Evolutionary conservation across 768 basidiomycete genomes (phyloP), one percentile per base, ranked within the genome.

Genomic region (Amanita phalloides): DNA sequence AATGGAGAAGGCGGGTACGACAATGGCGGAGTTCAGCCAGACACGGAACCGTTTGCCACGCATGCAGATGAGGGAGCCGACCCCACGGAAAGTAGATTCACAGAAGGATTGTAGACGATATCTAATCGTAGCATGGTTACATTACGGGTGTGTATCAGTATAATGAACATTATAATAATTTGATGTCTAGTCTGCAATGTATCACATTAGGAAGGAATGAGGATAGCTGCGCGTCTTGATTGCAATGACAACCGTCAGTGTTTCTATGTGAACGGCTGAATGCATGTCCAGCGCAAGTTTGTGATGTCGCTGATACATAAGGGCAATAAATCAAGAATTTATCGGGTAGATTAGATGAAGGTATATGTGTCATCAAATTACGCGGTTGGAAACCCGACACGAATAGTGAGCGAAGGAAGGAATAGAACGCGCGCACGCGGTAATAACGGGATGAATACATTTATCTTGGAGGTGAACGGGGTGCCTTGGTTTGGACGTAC

Each of bases 31-130:
- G 43, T 32, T 35, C 44, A 52, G 30, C 51, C 38, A 23, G 51
- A 52, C 23, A 6, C 14, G 13, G 39, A 17, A 17, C 33, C 35
- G 4, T 42, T 45, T 5, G 23, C 4, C 14, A 14, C 11, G 20
- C 48, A 5, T 35, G 35, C 26, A 14, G 41, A 43, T 78, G 60
- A 74, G 79, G 66, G 87, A 86, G 62, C 86, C 87, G 66, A 82
- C 85, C 8, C 82, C 85, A 0, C 84, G 82, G 60, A 78, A 49
- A 63, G 55, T 6, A 49, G 8, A 37, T 49, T 49, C 28, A 49
- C 25, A 7, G 48, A 49, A 14, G 25, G n/a, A 23, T 13, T 48
- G 3, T 48, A 33, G n/a, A n/a, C 8, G 20, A 35, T 8, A 25
- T 36, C 10, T 23, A 6, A 28, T 4, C 6, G n/a, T 28, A 30